phyloP scores from a whole-genome alignment of 495 filamentous ascomycete genomes.

The Pyrenula massariospora region DNA sequence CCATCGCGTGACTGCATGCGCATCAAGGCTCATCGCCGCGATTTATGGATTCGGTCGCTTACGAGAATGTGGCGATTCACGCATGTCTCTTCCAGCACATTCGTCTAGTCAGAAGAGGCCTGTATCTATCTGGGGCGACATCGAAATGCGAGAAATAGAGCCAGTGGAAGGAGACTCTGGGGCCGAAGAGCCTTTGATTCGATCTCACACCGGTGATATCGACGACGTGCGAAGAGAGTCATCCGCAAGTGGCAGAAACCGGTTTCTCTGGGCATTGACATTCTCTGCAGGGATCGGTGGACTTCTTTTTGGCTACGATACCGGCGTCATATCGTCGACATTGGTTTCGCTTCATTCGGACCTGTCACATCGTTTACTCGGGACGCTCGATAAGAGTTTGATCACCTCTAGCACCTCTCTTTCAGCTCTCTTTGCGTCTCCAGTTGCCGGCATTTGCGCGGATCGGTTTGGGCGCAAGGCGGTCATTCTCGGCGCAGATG shows the following conservation, averaged over 20 bases:
- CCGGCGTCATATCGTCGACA: constrained; percentile 82
- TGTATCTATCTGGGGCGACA: not conserved
- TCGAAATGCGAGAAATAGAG: not conserved
- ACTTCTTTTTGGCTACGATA: constrained; percentile 80
- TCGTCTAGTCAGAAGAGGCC: not conserved
- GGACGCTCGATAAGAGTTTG: constrained; percentile 68
- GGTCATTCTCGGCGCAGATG: constrained; percentile 70
- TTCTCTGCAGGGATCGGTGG: constrained; percentile 75
- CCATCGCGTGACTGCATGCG: no score
- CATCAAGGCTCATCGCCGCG: no score
- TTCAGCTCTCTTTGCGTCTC: constrained; percentile 67
- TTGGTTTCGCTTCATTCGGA: constrained; percentile 67
- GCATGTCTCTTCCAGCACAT: not conserved
- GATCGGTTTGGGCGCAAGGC: constrained; percentile 62
- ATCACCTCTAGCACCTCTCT: constrained; percentile 76
- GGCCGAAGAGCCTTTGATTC: not conserved
- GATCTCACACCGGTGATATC: not conserved
- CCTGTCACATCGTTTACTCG: constrained; percentile 55
- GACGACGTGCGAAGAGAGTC: not conserved
- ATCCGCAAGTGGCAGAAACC: constrained; percentile 5
- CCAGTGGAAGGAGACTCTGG: not conserved
- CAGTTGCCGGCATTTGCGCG: constrained; percentile 62
- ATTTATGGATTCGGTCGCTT: no score
- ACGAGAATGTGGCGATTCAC: not conserved
- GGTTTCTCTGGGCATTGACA: constrained; percentile 64